phyloP scores from a whole-genome alignment of 2,329 filamentous ascomycete species.

The Cryoendolithus antarcticus region DNA sequence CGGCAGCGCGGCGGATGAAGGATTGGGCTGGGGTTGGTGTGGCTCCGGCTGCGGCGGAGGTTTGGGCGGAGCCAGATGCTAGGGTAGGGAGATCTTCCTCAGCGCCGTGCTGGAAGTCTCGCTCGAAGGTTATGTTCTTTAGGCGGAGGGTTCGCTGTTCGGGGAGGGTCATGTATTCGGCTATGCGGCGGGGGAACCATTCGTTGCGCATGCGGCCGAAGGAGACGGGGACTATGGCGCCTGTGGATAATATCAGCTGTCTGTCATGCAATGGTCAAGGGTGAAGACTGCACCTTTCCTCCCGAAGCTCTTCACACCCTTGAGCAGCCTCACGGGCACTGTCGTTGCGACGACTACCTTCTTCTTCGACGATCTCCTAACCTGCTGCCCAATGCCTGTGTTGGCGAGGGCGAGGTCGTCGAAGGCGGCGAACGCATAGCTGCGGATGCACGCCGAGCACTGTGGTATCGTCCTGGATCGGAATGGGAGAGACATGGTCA shows the following conservation, averaged over 20 bases:
- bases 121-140: constrained; percentile 31
- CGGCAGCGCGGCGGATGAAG: constrained; percentile 14
- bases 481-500: constrained; percentile 12
- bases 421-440: constrained; percentile 9
- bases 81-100: not conserved
- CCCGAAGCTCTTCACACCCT: constrained; percentile 42
- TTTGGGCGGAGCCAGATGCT: not conserved
- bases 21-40: no score
- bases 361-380: constrained; percentile 22
- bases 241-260: constrained; percentile 22
- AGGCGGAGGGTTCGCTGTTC: constrained; percentile 34
- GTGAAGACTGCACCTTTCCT: constrained; percentile 24
- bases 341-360: constrained; percentile 21
- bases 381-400: constrained; percentile 15
- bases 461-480: constrained; percentile 13
- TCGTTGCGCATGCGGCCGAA: constrained; percentile 42
- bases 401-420: constrained; percentile 1
- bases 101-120: constrained; percentile 33
- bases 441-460: constrained; percentile 19
- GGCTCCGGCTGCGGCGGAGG: not conserved
- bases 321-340: constrained; percentile 39
- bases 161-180: constrained; percentile 38
- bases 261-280: no score
- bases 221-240: constrained; percentile 39
- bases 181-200: constrained; percentile 39